phyloP scores from a whole-genome alignment of 805 yeast genomes.

The Isabelozyma gotoi region DNA sequence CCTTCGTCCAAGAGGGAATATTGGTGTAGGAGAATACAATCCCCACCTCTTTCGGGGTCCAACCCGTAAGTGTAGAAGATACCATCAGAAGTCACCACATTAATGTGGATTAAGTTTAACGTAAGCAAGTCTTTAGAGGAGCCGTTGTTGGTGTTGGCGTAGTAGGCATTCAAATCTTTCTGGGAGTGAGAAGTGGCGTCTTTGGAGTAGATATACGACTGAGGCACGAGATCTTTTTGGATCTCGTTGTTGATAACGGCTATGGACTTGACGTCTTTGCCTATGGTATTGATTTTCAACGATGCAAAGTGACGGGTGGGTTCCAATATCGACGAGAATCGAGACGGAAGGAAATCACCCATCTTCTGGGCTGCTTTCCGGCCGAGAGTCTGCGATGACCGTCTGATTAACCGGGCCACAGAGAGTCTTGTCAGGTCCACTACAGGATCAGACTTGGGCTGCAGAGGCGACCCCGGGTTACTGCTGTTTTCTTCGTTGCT shows the following conservation, averaged over 20 bases:
- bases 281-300: slow-evolving; percentile 56
- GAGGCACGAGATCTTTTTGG: slow-evolving; percentile 30
- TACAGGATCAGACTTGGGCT: slow-evolving; percentile 51
- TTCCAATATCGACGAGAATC: slow-evolving; percentile 79
- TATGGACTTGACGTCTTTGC: slow-evolving; percentile 41
- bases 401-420: slow-evolving; percentile 71
- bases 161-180: slow-evolving; percentile 1
- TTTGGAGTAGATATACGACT: slow-evolving; percentile 18
- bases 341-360: slow-evolving; percentile 83
- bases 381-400: slow-evolving; percentile 76
- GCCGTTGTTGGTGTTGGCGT: slow-evolving; percentile 5
- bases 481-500: slow-evolving; percentile 20
- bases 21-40: slow-evolving; percentile 77
- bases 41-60: slow-evolving; percentile 90
- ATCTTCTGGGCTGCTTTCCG: slow-evolving; percentile 82
- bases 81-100: slow-evolving; percentile 82
- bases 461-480: not conserved
- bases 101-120: slow-evolving; percentile 44
- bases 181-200: slow-evolving; percentile 12
- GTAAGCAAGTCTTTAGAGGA: slow-evolving; percentile 21
- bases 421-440: slow-evolving; percentile 70
- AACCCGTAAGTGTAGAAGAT: slow-evolving; percentile 76
- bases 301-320: slow-evolving; percentile 92
- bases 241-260: slow-evolving; percentile 44
- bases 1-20: slow-evolving; percentile 48